A percentile compares a stretch with the other conserved stretches of the same genome.
phyloP scores from a whole-genome alignment of 1,284 basidiomycete species.

The Anthracocystis walkeri region DNA sequence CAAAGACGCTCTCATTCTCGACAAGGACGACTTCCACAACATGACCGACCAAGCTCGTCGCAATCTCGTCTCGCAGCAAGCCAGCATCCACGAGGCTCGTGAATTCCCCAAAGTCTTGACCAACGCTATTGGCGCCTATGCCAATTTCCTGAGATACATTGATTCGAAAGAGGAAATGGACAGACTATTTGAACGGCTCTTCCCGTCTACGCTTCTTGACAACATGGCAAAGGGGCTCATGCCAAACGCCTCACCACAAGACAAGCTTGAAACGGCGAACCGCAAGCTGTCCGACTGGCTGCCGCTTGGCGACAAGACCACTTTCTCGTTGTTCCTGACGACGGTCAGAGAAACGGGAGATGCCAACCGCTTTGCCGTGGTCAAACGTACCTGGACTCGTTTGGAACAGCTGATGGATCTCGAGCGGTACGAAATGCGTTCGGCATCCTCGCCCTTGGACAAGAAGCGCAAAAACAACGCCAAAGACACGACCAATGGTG shows the following conservation, averaged over 20 bases:
- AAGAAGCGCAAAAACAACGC: not conserved
- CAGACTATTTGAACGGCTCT: slow-evolving; percentile 33
- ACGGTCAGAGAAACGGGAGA: not conserved
- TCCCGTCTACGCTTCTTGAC: slow-evolving; percentile 25
- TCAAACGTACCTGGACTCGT: slow-evolving; percentile 22
- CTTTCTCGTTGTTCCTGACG: slow-evolving; percentile 12
- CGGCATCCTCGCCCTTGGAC: not conserved
- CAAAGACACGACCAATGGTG: not conserved
- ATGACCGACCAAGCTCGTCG: slow-evolving; percentile 32
- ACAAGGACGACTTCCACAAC: slow-evolving; percentile 16
- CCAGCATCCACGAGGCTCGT: slow-evolving; percentile 29
- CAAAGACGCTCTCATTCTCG: slow-evolving; percentile 7
- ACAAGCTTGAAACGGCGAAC: slow-evolving; percentile 38
- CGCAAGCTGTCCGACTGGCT: slow-evolving; percentile 26
- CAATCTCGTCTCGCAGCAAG: slow-evolving; percentile 43
- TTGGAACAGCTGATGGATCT: slow-evolving; percentile 19
- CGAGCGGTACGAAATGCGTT: slow-evolving; percentile 17
- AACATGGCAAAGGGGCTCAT: slow-evolving; percentile 14
- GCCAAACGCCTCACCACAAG: slow-evolving; percentile 28
- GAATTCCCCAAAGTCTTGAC: slow-evolving; percentile 28
- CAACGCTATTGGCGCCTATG: slow-evolving; percentile 27
- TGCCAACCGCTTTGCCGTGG: slow-evolving; percentile 3
- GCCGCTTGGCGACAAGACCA: slow-evolving; percentile 27
- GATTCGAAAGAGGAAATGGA: slow-evolving; percentile 13
- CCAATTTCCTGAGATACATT: slow-evolving; percentile 9